Percentiles rank a stretch among this genome's conserved stretches.
Evolutionary conservation across 495 filamentous ascomycete genomes (phyloP).

Genomic region (Hyaloscypha bicolor): DNA sequence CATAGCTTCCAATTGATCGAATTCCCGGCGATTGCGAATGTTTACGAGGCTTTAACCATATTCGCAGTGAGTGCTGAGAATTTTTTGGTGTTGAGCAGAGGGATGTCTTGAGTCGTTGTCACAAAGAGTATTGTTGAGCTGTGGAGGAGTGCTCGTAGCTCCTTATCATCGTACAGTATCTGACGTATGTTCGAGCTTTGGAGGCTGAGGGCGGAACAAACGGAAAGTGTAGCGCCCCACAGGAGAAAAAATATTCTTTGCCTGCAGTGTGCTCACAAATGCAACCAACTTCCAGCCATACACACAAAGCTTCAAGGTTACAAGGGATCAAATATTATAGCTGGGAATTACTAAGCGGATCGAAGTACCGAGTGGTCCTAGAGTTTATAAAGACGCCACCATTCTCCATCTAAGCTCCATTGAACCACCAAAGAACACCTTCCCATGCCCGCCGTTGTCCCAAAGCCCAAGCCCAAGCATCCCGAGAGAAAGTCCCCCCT

Average conservation of each 20-base stretch:
- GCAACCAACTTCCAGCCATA: not conserved
- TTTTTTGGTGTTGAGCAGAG: not conserved
- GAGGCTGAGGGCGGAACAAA: not conserved
- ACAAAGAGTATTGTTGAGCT: not conserved
- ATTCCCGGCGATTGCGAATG: not conserved
- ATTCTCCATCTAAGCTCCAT: not conserved
- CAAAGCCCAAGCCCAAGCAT: not conserved
- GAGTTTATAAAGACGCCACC: not conserved
- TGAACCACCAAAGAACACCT: not conserved
- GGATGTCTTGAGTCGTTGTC: not conserved
- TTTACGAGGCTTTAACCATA: conserved; percentile 2
- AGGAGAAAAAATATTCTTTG: conserved; percentile 2
- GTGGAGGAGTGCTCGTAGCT: not conserved
- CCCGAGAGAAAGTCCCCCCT: no score
- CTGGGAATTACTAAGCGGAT: not conserved
- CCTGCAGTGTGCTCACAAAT: not conserved
- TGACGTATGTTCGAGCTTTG: conserved; percentile 13
- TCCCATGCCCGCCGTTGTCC: not conserved
- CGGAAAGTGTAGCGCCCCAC: not conserved
- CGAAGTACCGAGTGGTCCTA: not conserved
- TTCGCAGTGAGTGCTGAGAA: not conserved
- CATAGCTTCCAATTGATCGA: conserved; percentile 27
- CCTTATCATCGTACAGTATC: conserved; percentile 9
- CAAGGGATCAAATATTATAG: not conserved
- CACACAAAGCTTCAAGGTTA: not conserved